Base-by-base conservation (phyloP, 345 rosid genomes). In the Hevea brasiliensis region DNA sequence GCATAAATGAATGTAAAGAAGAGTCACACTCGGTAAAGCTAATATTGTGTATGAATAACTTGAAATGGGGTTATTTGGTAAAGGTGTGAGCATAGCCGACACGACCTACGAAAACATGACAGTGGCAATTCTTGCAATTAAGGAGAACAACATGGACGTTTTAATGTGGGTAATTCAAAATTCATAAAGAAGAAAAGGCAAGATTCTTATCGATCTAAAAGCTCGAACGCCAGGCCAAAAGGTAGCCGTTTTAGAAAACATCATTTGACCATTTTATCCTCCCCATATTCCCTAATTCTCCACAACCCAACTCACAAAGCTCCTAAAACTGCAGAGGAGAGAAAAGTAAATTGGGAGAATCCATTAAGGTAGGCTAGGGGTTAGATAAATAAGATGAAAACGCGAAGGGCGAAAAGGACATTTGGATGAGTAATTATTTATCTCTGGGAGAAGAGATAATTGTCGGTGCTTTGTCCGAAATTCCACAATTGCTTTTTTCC, bases 391-490 rank as follows among this genome's bases (percentile, higher is more conserved):
- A 15, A 24, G 0, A 2, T 17, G 15, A 27, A 27, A 58, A 44
- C 6, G 7, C 1, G 13, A 70, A 24, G 64, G 65, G 54, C 13
- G 18, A 41, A 21, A 2, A 15, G 6, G 73, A 23, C 63, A n/a
- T 57, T 44, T 4, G 54, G 13, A 15, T 27, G 37, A 32, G 37
- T 8, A 1, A 27, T 2, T 57, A 48, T 53, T 26, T 13, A 37
- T 12, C 32, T 11, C 1, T 0, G 55, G 27, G 42, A 26, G 13
- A 21, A 15, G 47, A 50, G 35, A 37, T 29, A 20, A 57, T 56
- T 42, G 64, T 44, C 73, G 55, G 56, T 58, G 65, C 27, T 8
- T 40, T 70, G 65, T 58, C 73, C 56, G 37, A 45, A 42, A 42
- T 26, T 68, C 61, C 57, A 6, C 29, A 10, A 3, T 0, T 0